Evolutionary conservation across 2,329 filamentous ascomycete genomes (phyloP).

Genomic region (Lachnellula subtilissima): DNA sequence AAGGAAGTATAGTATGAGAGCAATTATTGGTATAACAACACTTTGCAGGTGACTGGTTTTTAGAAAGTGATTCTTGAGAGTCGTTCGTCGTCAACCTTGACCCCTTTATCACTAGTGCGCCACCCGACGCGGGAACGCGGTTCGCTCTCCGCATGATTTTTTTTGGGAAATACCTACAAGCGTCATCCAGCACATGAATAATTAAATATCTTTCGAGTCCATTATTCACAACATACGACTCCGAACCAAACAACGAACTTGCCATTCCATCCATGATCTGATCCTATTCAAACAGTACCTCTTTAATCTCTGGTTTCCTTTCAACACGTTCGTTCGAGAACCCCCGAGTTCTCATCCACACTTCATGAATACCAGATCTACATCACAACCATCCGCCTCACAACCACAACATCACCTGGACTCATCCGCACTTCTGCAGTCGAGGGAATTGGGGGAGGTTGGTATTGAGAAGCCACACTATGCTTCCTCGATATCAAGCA

Average conservation of each 20-base stretch:
- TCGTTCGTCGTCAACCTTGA: too few species aligned
- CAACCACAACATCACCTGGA: conserved; percentile 8
- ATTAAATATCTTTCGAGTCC: not conserved
- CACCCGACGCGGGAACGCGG: not conserved
- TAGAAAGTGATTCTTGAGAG: too few species aligned
- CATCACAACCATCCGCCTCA: conserved; percentile 13
- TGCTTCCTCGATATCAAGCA: conserved; percentile 34
- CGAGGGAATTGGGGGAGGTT: conserved; percentile 56
- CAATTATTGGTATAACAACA: too few species aligned
- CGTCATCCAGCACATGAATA: not conserved
- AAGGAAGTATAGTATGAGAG: too few species aligned
- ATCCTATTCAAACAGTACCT: not conserved
- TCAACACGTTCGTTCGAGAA: conserved; percentile 5
- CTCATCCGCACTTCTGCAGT: conserved; percentile 44
- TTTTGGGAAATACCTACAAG: not conserved
- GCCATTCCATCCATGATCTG: not conserved
- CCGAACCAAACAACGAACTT: not conserved
- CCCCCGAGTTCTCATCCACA: conserved; percentile 12
- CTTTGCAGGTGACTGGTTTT: too few species aligned
- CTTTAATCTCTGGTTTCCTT: not conserved
- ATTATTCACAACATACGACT: not conserved
- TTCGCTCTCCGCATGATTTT: not conserved
- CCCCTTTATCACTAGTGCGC: too few species aligned
- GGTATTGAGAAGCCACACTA: conserved; percentile 40
- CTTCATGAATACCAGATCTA: conserved; percentile 29